Evolutionary conservation across 345 rosid species (phyloP), one percentile per base, ranked within the genome.

Genomic region (Populus simonii): DNA sequence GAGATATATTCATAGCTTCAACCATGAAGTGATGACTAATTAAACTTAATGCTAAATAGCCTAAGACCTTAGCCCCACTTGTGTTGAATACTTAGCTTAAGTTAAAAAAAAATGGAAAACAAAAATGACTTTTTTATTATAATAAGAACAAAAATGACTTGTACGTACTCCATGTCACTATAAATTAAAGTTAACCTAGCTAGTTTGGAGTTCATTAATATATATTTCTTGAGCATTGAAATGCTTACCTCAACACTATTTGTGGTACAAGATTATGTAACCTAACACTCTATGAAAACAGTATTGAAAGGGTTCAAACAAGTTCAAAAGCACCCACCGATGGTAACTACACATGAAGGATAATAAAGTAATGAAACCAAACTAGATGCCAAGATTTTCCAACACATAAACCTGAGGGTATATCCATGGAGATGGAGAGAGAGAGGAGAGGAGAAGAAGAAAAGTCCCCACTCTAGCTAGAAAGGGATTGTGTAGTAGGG

Each of bases 401-500:
- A 57, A 8, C 63, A 57, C 63, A n/a, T 57, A 57, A 57, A 57
- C 63, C 15, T 57, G 27, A 9, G 27, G 15, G 4, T 49, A 49
- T 47, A 15, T 47, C 12, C 1, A 47, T 15, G 35, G 35, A 33
- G 35, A 33, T 33, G 35, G 49, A 39, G 35, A 33, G 41, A 45
- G 53, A 1, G 17, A 16, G 17, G 15, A 10, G 16, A 16, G 23
- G 23, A 82, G 66, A 11, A 41, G 49, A 57, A 11, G 23, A 70
- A 72, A 59, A 79, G 83, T 79, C 86, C 89, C 86, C 86, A 83
- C 84, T n/a, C 83, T 75, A 80, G 29, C 63, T 57, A 66, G 5
- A 62, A n/a, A 68, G 75, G 68, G 61, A 53, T 33, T 8, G 45
- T 25, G 38, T 9, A 7, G 35, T 35, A 12, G 47, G 74, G 41